Evolutionary conservation across 495 filamentous ascomycete species (phyloP).

Genomic region (Aspergillus bertholletiae): DNA sequence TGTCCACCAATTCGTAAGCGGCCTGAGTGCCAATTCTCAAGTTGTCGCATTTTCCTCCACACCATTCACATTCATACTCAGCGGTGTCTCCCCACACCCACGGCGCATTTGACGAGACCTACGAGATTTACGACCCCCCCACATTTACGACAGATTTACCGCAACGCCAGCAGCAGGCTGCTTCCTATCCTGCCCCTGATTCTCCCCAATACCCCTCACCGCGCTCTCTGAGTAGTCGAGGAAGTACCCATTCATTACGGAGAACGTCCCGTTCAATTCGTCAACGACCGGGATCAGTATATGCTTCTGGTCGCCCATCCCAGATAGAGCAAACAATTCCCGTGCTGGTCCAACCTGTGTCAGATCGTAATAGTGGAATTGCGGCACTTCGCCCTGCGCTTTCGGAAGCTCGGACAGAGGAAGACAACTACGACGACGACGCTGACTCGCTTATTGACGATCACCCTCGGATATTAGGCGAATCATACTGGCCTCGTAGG

Average conservation of each 20-base stretch:
- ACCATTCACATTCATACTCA: slow-evolving; percentile 21
- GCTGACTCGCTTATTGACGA: slow-evolving; percentile 33
- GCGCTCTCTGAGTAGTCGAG: slow-evolving; percentile 49
- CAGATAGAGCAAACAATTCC: slow-evolving; percentile 29
- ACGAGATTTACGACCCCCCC: slow-evolving; percentile 55
- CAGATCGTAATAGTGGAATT: slow-evolving; percentile 17
- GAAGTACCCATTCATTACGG: slow-evolving; percentile 48
- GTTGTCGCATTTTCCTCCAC: slow-evolving; percentile 28
- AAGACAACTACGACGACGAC: slow-evolving; percentile 22
- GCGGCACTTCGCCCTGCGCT: slow-evolving; percentile 30
- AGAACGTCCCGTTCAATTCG: slow-evolving; percentile 41
- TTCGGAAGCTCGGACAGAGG: slow-evolving; percentile 38
- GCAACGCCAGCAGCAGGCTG: slow-evolving; percentile 58
- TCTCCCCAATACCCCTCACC: slow-evolving; percentile 30
- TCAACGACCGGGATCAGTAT: slow-evolving; percentile 36
- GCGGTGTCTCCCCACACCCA: slow-evolving; percentile 40
- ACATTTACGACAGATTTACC: slow-evolving; percentile 47
- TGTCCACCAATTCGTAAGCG: not conserved
- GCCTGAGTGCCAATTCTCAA: slow-evolving; percentile 18
- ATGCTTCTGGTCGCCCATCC: slow-evolving; percentile 23
- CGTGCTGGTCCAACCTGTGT: slow-evolving; percentile 20
- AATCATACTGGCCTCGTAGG: slow-evolving; percentile 51
- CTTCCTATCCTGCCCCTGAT: slow-evolving; percentile 28
- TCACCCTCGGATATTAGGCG: slow-evolving; percentile 27
- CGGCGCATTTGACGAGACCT: slow-evolving; percentile 51